Evolutionary conservation across 2,329 filamentous ascomycete genomes (phyloP), one percentile per base, ranked within the genome.

Genomic region (Camptophora hylomeconis): DNA sequence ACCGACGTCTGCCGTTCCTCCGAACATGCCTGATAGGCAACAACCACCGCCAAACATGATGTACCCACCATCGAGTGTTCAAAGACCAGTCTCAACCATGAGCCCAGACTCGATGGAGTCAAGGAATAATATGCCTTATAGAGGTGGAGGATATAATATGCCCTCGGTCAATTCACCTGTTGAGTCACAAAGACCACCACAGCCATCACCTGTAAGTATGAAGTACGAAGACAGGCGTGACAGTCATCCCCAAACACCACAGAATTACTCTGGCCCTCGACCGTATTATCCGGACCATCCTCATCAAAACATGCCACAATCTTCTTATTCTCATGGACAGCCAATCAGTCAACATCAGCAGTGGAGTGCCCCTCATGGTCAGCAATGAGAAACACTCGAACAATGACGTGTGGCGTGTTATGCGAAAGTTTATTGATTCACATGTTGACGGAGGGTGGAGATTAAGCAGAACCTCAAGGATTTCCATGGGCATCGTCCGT

Each of bases 141-240:
- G 39, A 25, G 29, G 32, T 9, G 35, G 26, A 18, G 30, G 32
- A 7, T 44, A 44, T 12, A 31, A 34, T 9, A 41, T 40, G 10
- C 32, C 24, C 15, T 33, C 41, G 8, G 29, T 22, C 5, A 23
- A 29, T 7, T n/a, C 33, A 15, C 32, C 33, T n/a, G 32, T 37
- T 15, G 43, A 46, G 17, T 32, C 33, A 15, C 27, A 31, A 10
- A 36, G 42, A 5, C 40, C 40, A 17, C 35, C 29, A 16, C 41
- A 46, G 28, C 36, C 32, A 16, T 41, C 42, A 10, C 37, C 41
- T 8, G 26, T 21, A 5, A 27, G 32, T 7, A 20, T 41, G 18
- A 43, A 43, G 32, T 41, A 39, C 17, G 40, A 41, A 8, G 40
- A 42, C 23, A 38, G 38, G 28, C 70, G 38, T 49, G 31, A 33